phyloP scores from a whole-genome alignment of 768 basidiomycete species.

The Trichaptum fuscoviolaceum region DNA sequence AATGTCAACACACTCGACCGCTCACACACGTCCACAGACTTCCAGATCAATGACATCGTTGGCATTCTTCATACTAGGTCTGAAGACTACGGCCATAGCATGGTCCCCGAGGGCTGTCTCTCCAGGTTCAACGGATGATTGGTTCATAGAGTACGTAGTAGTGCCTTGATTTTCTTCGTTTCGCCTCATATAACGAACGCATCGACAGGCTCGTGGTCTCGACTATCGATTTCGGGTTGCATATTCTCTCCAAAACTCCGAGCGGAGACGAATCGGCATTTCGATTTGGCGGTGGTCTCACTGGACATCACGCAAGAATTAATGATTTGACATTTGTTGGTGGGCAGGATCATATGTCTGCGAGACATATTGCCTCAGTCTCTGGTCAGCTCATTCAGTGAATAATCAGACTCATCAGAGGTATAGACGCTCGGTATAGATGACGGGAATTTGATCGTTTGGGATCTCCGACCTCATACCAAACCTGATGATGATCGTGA shows the following conservation, averaged over 20 bases:
- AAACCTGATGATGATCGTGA: conserved; percentile 5
- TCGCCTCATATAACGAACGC: conserved; percentile 11
- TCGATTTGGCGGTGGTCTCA: conserved; percentile 73
- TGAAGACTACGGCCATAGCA: conserved; percentile 65
- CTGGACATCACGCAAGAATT: conserved; percentile 74
- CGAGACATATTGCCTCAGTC: conserved; percentile 74
- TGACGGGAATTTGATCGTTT: conserved; percentile 81
- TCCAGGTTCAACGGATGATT: conserved; percentile 56
- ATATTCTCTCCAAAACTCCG: conserved; percentile 57
- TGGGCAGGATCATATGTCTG: conserved; percentile 59
- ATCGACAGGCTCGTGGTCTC: conserved; percentile 60
- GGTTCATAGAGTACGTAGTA: conserved; percentile 62
- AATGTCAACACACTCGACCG: conserved; percentile 9
- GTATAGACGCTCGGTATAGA: conserved; percentile 35
- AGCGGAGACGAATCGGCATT: conserved; percentile 48
- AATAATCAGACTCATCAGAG: conserved; percentile 2
- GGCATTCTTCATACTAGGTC: conserved; percentile 72
- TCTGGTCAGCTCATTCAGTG: conserved; percentile 44
- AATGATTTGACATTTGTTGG: conserved; percentile 81
- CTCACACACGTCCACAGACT: conserved; percentile 24
- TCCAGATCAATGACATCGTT: conserved; percentile 39
- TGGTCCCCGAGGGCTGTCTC: conserved; percentile 73
- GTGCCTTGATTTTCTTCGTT: conserved; percentile 2
- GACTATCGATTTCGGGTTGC: conserved; percentile 62
- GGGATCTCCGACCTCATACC: conserved; percentile 64